These are phyloP conservation scores for Fomitopsis schrenkii DNA, from an alignment of 1,284 basidiomycete species.

Conservation along the genomic window DNA sequence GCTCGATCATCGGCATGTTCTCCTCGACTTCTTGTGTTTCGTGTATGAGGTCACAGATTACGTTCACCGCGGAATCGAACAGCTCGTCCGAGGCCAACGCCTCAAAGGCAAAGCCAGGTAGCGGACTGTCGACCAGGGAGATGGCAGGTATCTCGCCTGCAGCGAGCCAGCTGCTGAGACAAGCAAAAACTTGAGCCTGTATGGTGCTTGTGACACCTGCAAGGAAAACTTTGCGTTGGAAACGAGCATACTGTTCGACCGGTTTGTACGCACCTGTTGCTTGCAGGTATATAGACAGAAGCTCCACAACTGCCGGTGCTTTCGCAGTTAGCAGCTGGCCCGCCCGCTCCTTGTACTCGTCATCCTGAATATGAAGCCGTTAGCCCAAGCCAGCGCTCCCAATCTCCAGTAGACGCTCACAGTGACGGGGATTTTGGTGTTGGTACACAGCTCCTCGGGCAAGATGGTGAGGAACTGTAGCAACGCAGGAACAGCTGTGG, in stretches of 20 bases:
- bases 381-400: neutral
- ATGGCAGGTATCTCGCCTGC: conserved; percentile 79
- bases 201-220: conserved; percentile 81
- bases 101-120: conserved; percentile 84
- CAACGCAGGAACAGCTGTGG: conserved; percentile 78
- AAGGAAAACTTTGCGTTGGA: neutral
- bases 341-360: conserved; percentile 73
- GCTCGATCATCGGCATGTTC: conserved; percentile 85
- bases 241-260: neutral
- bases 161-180: conserved; percentile 84
- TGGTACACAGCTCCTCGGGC: conserved; percentile 87
- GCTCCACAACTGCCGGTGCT: conserved; percentile 68
- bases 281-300: conserved; percentile 88
- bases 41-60: conserved; percentile 93
- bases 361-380: conserved; percentile 49
- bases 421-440: conserved; percentile 85
- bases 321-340: conserved; percentile 69
- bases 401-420: conserved; percentile 45
- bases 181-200: conserved; percentile 86
- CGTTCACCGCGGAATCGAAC: conserved; percentile 91
- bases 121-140: conserved; percentile 71
- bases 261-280: conserved; percentile 66
- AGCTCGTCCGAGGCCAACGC: conserved; percentile 82
- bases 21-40: conserved; percentile 98
- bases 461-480: conserved; percentile 90